Evolutionary conservation across 805 yeast species (phyloP), one percentile per base, ranked within the genome.

Genomic region (Candida chauliodis): DNA sequence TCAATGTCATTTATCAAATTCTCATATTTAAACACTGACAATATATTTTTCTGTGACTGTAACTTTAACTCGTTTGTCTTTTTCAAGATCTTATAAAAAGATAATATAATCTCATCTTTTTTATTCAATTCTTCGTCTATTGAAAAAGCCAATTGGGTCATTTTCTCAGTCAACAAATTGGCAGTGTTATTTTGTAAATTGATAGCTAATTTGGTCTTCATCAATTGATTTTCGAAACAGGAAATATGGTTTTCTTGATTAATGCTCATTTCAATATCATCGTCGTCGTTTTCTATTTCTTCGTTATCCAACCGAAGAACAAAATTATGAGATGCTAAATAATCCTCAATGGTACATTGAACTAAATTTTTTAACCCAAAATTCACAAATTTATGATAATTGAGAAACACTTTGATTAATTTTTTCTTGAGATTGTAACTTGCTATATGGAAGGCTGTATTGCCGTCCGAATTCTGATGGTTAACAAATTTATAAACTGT

Each of bases 401-500:
- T 91, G 30, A 93, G 63, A 38, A 93, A 71, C 42, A 87, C 88
- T 44, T 84, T 87, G 17, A 86, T 89, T 39, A 93, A 76, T 36
- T 85, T 79, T 38, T 73, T 61, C 34, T 83, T 76, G 16, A 96
- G 93, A 16, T 75, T 63, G 28, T 78, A 69, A 16, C 97, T 93
- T 0, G 95, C 95, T 40, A 93, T 85, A 55, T 90, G 95, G 43
- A 93, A 69, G 34, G 96, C 90, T 0, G 99, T 93, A 56, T 93
- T 96, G 18, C 99, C 99, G 52, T 90, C 90, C 38, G 79, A 69
- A 62, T 93, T 99, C 46, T 83, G 86, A n/a, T 84, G 84, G 56
- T 93, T 91, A 37, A 91, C 81, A 49, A 93, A 63, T 37, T 65
- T 59, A 20, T 49, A 43, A 22, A 75, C 66, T 13, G 53, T 49